Evolutionary conservation across 495 filamentous ascomycete genomes (phyloP).

Genomic region (Daldinia bambusicola): DNA sequence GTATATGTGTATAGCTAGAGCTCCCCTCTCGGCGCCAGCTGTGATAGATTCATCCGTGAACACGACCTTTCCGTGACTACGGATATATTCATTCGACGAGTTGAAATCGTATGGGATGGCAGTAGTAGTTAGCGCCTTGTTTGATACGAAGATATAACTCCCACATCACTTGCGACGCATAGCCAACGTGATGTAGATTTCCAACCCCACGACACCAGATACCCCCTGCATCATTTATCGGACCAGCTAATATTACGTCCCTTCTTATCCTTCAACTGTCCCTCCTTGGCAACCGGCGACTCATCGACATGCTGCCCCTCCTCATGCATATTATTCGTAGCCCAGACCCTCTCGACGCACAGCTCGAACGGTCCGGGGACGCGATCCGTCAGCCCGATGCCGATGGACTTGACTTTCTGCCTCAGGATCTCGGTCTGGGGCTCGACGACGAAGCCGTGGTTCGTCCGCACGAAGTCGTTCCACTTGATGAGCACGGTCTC

Average conservation of each 20-base stretch:
- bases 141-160: neutral
- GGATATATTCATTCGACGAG: neutral
- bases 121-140: neutral
- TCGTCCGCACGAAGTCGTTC: conserved; percentile 93
- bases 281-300: conserved; percentile 37
- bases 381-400: conserved; percentile 88
- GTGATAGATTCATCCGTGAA: neutral
- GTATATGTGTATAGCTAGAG: neutral
- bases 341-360: conserved; percentile 86
- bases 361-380: conserved; percentile 88
- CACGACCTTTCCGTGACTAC: neutral
- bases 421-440: conserved; percentile 88
- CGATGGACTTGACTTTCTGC: conserved; percentile 84
- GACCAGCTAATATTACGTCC: conserved; percentile 59
- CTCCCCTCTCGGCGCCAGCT: neutral
- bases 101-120: neutral
- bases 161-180: neutral
- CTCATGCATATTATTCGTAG: conserved; percentile 66
- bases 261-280: conserved; percentile 59
- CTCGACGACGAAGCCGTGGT: conserved; percentile 88
- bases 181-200: neutral
- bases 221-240: too few species aligned
- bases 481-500: conserved; percentile 91
- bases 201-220: too few species aligned
- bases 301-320: conserved; percentile 47